Percentiles rank a stretch among this genome's conserved stretches.
Conservation (phyloP, 129 eudicot genomes). For the Pittosporum tobira region DNA sequence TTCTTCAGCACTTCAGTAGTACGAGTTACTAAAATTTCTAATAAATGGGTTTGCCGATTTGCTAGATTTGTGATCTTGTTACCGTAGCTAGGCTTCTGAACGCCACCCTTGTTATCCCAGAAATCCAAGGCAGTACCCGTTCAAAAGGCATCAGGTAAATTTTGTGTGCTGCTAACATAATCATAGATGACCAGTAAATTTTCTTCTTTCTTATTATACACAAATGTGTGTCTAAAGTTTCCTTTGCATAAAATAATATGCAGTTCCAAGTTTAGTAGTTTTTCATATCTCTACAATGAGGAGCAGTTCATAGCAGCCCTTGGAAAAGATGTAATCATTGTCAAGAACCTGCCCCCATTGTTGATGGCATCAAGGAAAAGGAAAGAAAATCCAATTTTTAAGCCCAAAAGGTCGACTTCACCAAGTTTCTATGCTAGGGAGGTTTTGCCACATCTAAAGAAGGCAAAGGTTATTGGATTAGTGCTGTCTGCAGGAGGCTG, state of each 20-base stretch:
- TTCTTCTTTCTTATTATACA: not conserved
- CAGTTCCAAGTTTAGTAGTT: constrained; percentile 81
- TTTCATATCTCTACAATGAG: constrained; percentile 78
- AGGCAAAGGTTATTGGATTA: constrained; percentile 69
- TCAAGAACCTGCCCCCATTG: constrained; percentile 52
- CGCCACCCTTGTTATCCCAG: constrained; percentile 95
- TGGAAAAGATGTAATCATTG: constrained; percentile 58
- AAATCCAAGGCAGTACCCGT: constrained; percentile 72
- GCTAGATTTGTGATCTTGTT: constrained; percentile 91
- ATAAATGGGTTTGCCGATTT: constrained; percentile 30
- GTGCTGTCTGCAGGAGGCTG: constrained; percentile 79
- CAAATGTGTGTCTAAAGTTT: not conserved
- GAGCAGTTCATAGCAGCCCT: constrained; percentile 73
- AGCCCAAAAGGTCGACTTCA: constrained; percentile 58
- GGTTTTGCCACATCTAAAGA: constrained; percentile 62
- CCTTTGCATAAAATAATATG: constrained; percentile 13
- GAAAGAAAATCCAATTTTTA: constrained; percentile 55
- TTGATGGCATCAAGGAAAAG: constrained; percentile 62
- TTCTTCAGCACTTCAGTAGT: constrained; percentile 7
- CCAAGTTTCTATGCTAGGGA: constrained; percentile 58
- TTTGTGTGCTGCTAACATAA: constrained; percentile 7
- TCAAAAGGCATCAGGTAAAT: constrained; percentile 83
- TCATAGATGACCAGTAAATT: constrained; percentile 13
- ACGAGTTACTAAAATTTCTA: constrained; percentile 20
- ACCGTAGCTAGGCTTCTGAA: constrained; percentile 87